Evolutionary conservation across 1,139 yeast genomes (phyloP), one percentile per base, ranked within the genome.

Genomic region (Yamadazyma diddensiae): DNA sequence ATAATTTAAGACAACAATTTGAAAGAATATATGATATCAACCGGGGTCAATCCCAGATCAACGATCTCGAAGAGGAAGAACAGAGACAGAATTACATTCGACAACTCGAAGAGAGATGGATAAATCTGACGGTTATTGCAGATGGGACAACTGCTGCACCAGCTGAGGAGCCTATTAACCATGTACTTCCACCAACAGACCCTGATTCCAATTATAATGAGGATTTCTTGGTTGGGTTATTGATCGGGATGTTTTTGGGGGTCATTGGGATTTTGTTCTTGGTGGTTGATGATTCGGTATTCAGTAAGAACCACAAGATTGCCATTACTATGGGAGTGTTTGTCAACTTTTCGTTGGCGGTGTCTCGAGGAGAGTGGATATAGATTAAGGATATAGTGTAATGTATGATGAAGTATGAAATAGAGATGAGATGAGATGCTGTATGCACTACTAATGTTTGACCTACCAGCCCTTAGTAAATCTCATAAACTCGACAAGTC

Each of bases 101-200:
- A 31, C 82, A 80, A 41, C 56, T 87, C 42, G 97, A 88, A 52
- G 97, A 88, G 46, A 69, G 88, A 37, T 88, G 96, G 96, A 84
- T 88, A 39, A 94, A 88, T 48, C 79, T 84, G 30, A 82, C 92
- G 0, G 87, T 77, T 6, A 43, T 39, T 24, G 40, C 46, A 5
- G 33, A 30, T 14, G 30, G 29, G 6, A 30, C 30, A 10, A 33
- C 38, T 9, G 20, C 8, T 6, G 20, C 20, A 18, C 20, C 20
- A 18, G 20, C 20, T 18, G 4, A 6, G 9, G 48, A 42, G 18
- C 36, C 40, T 4, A 25, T 28, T 33, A 35, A 43, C n/a, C 47
- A 44, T 26, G 41, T 44, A 4, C 42, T 44, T 2, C 57, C 61
- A 5, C 51, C 46, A 24, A 51, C 57, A 6, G 71, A 65, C 29